A percentile compares a stretch with the other conserved stretches of the same genome.
Evolutionary conservation across 768 basidiomycete species (phyloP).

Genomic region (Dentipellis fragilis): DNA sequence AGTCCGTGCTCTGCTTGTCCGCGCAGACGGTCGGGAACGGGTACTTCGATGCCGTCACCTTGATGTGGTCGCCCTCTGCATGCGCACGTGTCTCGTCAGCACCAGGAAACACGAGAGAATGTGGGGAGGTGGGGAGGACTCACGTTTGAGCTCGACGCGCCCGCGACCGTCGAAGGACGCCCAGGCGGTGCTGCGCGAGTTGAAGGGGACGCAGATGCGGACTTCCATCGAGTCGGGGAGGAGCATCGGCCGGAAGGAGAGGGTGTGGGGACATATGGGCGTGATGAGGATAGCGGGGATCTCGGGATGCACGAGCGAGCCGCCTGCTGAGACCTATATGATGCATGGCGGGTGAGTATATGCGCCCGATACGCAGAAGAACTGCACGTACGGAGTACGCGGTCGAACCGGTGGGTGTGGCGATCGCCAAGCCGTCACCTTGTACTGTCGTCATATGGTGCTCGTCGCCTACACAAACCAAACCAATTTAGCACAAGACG

Average conservation of each 20-base stretch:
- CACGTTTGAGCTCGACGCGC: conserved; percentile 90
- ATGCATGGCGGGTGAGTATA: conserved; percentile 7
- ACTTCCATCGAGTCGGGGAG: conserved; percentile 98
- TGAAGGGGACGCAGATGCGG: conserved; percentile 97
- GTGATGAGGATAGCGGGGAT: conserved; percentile 95
- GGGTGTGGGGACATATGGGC: conserved; percentile 95
- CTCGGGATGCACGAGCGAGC: conserved; percentile 95
- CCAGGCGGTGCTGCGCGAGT: conserved; percentile 97
- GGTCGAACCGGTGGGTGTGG: conserved; percentile 95
- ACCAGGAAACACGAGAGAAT: background rate
- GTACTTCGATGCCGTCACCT: conserved; percentile 92
- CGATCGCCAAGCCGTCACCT: conserved; percentile 90
- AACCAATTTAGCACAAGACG: background rate
- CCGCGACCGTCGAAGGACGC: conserved; percentile 97
- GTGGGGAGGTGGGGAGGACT: conserved; percentile 21
- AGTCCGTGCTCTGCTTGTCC: conserved; percentile 95
- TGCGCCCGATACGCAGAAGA: background rate
- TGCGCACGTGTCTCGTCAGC: background rate
- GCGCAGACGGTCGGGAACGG: conserved; percentile 99
- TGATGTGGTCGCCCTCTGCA: conserved; percentile 98
- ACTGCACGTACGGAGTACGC: conserved; percentile 80
- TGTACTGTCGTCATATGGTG: conserved; percentile 99
- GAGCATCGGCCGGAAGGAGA: conserved; percentile 98
- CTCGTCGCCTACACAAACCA: conserved; percentile 67
- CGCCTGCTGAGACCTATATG: conserved; percentile 76